Evolutionary conservation across 306 rosid genomes (phyloP).

Genomic region (Argentina anserina): DNA sequence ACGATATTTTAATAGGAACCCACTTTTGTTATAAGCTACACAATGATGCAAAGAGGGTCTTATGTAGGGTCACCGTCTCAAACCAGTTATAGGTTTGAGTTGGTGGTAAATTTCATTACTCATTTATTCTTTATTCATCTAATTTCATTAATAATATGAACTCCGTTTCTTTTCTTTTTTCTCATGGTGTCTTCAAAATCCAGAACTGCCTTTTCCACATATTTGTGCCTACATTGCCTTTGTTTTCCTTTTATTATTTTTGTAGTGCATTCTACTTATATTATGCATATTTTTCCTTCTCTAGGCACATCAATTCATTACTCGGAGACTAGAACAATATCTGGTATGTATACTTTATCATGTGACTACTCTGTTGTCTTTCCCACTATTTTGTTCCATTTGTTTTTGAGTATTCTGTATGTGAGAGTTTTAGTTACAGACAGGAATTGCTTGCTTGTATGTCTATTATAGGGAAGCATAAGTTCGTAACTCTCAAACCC

Average conservation of each 20-base stretch:
- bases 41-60: neutral
- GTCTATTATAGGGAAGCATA: neutral
- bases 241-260: neutral
- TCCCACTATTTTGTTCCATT: too few relatives aligned
- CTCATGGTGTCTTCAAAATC: neutral
- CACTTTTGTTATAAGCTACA: neutral
- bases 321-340: conserved; percentile 87
- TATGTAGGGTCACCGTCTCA: neutral
- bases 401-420: neutral
- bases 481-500: neutral
- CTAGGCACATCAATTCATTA: conserved; percentile 77
- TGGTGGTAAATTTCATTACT: neutral
- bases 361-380: neutral
- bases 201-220: neutral
- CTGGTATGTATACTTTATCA: conserved; percentile 48
- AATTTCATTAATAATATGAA: neutral
- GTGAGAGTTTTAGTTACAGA: neutral
- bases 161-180: neutral
- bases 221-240: neutral
- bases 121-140: neutral
- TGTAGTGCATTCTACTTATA: neutral
- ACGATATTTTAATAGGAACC: neutral
- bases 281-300: conserved; percentile 16
- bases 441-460: neutral
- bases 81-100: neutral